phyloP scores from a whole-genome alignment of 345 rosid species.

The Excoecaria cochinchinensis region DNA sequence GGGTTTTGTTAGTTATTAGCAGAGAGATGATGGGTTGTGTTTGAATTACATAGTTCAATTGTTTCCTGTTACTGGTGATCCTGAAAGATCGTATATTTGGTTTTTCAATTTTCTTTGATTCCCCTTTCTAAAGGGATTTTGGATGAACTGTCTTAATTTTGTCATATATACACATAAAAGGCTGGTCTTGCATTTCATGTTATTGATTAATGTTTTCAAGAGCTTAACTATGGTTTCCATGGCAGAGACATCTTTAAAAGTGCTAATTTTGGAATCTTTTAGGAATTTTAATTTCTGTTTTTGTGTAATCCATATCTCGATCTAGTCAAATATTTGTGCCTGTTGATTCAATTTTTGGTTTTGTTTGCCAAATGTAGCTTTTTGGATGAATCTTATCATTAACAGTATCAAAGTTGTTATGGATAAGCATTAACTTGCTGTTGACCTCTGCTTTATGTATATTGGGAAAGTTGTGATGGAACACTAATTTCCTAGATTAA shows the following conservation, averaged over 20 bases:
- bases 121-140: too few relatives aligned
- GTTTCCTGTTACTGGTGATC: not conserved
- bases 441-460: not conserved
- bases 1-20: not conserved
- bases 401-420: not conserved
- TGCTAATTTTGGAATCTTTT: not conserved
- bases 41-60: not conserved
- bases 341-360: not conserved
- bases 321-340: not conserved
- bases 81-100: not conserved
- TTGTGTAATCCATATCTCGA: not conserved
- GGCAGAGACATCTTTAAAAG: not conserved
- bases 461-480: not conserved
- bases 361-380: not conserved
- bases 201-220: too few relatives aligned
- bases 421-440: slow-evolving; percentile 5
- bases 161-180: too few relatives aligned
- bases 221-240: too few relatives aligned
- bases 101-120: too few relatives aligned
- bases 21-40: not conserved
- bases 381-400: not conserved
- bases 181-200: too few relatives aligned
- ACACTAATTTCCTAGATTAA: not conserved
- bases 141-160: too few relatives aligned
- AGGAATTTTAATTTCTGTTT: not conserved